Evolutionary conservation across 306 rosid species (phyloP).

Genomic region (Castanospermum australe): DNA sequence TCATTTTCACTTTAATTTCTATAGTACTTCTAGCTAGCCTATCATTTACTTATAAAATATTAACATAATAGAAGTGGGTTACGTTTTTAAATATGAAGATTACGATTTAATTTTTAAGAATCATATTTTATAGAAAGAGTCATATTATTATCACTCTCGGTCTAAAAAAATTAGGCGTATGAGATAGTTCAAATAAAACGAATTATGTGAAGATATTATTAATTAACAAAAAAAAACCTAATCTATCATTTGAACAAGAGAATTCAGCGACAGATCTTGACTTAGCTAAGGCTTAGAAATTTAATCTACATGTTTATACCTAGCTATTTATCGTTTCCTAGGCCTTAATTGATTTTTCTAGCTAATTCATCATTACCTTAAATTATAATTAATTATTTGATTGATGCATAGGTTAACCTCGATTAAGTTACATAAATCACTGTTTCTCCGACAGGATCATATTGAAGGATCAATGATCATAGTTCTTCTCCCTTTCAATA

Average conservation of each 20-base stretch:
- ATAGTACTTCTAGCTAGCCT: background rate
- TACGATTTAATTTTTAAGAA: no score
- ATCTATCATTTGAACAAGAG: background rate
- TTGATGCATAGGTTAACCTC: background rate
- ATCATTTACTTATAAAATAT: no score
- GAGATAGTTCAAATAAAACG: no score
- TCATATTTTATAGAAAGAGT: no score
- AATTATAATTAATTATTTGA: background rate
- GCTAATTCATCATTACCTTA: background rate
- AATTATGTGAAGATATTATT: no score
- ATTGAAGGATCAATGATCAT: background rate
- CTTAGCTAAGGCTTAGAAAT: background rate
- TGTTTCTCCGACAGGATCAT: conserved; percentile 31
- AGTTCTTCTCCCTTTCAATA: conserved; percentile 23
- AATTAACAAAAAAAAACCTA: no score
- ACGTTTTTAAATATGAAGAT: no score
- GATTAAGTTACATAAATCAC: background rate
- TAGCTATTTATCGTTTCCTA: background rate
- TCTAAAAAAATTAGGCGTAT: no score
- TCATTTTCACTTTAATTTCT: conserved; percentile 23
- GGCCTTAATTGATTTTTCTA: background rate
- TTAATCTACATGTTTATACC: background rate
- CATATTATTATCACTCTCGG: no score
- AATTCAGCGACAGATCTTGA: conserved; percentile 8
- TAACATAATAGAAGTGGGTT: no score